Base-by-base conservation (phyloP, 257 asterid genomes). In the Salvia splendens region DNA sequence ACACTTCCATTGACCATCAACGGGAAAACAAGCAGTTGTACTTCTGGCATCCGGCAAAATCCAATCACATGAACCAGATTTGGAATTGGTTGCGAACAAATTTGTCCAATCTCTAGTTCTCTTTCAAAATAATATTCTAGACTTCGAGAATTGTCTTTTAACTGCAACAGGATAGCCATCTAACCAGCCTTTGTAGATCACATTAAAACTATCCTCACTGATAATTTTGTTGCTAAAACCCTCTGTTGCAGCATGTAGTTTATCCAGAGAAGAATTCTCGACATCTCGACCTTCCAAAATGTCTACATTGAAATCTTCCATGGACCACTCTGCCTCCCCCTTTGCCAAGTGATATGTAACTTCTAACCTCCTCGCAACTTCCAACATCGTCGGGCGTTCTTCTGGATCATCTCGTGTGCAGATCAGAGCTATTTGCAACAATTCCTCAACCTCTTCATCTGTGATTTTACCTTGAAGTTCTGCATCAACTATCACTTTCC, bases 141-240 rank as follows among this genome's bases (percentile, higher is more conserved):
- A 30, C 46, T 42, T 55, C 38, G n/a, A 57, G 57, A 42, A 41
- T 11, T 46, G 50, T 57, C 67, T 58, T 57, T 47, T 58, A 16
- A 57, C 65, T n/a, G 59, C 73, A 24, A 69, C 81, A 12, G 70
- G 50, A 12, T 73, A 47, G 62, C 79, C 81, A 61, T 77, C 77
- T 40, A 80, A 66, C 36, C 42, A 58, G 35, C 79, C 79, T 59
- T 38, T 70, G 45, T 74, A 78, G 20, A 65, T 11, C 16, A 17
- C 17, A 51, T 8, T 50, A 10, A 35, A 65, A 11, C 61, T 51
- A 65, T 33, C 49, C 4, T 36, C 12, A 50, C 47, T 46, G 32
- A 33, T 8, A n/a, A 12, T 16, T 65, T 38, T 65, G 49, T 12
- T 17, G 24, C 40, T 17, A 17, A 65, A 65, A 51, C 17, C 8